Conservation (phyloP, 2,329 filamentous ascomycete species). For the Phymatotrichopsis omnivora region DNA sequence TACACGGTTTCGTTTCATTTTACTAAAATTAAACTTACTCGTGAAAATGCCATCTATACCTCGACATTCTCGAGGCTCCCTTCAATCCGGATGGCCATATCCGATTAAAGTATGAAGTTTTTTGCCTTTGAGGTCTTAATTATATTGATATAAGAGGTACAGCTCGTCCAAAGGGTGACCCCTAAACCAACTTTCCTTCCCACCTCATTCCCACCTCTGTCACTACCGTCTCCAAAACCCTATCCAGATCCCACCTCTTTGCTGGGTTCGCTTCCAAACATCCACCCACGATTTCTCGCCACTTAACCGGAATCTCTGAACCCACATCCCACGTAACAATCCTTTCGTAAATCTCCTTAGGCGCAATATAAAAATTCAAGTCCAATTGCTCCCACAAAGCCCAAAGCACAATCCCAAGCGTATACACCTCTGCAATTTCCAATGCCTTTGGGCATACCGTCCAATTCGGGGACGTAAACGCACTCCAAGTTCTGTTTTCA, state of each 20-base stretch:
- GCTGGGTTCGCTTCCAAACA: conserved; percentile 11
- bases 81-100: too few species aligned
- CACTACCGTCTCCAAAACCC: conserved; percentile 8
- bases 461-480: conserved; percentile 14
- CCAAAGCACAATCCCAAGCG: conserved; percentile 21
- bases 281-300: conserved; percentile 12
- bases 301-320: conserved; percentile 5
- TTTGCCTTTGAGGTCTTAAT: too few species aligned
- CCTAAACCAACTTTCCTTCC: conserved; percentile 19
- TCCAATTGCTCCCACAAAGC: conserved; percentile 16
- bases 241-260: conserved; percentile 11
- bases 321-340: conserved; percentile 10
- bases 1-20: too few species aligned
- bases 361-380: not conserved
- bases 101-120: too few species aligned
- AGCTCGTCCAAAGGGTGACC: too few species aligned
- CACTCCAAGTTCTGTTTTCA: not conserved
- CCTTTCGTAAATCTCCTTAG: not conserved
- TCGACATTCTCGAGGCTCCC: too few species aligned
- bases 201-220: conserved; percentile 15
- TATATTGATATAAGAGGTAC: too few species aligned
- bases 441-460: conserved; percentile 9
- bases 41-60: too few species aligned
- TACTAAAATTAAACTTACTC: too few species aligned
- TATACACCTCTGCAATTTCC: conserved; percentile 19